Conservation (phyloP, 192 early-diverging fungal species). For the Hyaloraphidium curvatum region DNA sequence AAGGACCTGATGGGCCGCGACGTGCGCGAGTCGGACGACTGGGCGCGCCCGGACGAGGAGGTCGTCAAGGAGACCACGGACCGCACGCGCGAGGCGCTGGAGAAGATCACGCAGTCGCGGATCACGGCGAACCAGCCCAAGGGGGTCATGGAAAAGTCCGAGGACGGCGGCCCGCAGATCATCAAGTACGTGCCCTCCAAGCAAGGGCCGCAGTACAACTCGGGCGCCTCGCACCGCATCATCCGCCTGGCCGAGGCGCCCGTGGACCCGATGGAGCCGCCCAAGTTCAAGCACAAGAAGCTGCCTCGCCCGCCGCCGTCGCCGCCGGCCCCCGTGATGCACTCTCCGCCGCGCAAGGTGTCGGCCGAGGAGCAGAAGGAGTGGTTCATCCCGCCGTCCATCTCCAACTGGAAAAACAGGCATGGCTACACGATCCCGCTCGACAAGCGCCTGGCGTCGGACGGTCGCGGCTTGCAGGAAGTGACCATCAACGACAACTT, state of each 20-base stretch:
- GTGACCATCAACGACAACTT: conserved; percentile 84
- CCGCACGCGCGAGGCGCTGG: conserved; percentile 70
- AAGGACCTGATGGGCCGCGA: conserved; percentile 59
- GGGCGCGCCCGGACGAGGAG: conserved; percentile 60
- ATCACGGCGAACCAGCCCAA: conserved; percentile 44
- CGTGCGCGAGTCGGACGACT: conserved; percentile 43
- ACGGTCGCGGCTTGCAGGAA: conserved; percentile 88
- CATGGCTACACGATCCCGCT: conserved; percentile 98
- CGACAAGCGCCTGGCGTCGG: conserved; percentile 93
- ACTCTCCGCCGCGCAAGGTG: conserved; percentile 92
- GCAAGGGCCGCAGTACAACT: conserved; percentile 40
- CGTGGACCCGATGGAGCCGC: conserved; percentile 90
- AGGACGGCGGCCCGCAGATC: conserved; percentile 47
- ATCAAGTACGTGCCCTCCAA: conserved; percentile 81
- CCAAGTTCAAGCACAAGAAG: conserved; percentile 81
- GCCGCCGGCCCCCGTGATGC: conserved; percentile 92
- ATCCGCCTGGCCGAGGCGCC: conserved; percentile 54
- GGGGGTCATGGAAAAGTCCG: conserved; percentile 26
- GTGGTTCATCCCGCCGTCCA: conserved; percentile 97
- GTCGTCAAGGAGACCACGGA: conserved; percentile 63
- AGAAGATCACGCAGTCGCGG: conserved; percentile 61
- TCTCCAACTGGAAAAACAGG: conserved; percentile 99
- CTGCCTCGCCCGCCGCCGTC: conserved; percentile 66
- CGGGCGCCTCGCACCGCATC: conserved; percentile 67
- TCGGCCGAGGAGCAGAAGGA: conserved; percentile 89